phyloP scores from a whole-genome alignment of 1,284 basidiomycete species.

The Ustilago sp. region DNA sequence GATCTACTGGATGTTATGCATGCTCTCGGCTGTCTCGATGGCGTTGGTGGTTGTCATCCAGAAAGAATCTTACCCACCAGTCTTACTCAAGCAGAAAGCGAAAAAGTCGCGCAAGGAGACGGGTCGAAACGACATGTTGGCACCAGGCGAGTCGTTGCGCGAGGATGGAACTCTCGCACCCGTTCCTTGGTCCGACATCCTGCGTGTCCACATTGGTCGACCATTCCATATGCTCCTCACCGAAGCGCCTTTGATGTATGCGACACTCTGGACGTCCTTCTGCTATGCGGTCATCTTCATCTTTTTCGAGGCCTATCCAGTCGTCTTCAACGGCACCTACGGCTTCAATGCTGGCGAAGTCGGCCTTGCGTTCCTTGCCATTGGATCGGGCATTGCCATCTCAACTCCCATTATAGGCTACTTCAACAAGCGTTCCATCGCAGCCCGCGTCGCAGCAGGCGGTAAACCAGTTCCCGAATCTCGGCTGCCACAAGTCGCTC shows the following conservation, averaged over 20 bases:
- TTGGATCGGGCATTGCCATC: constrained; percentile 44
- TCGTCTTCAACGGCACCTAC: constrained; percentile 44
- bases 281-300: constrained; percentile 52
- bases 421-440: constrained; percentile 40
- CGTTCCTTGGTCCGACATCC: constrained; percentile 23
- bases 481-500: constrained; percentile 31
- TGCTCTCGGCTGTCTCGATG: constrained; percentile 34
- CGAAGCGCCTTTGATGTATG: constrained; percentile 47
- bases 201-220: constrained; percentile 36
- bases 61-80: constrained; percentile 48
- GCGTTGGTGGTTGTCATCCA: constrained; percentile 26
- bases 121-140: constrained; percentile 25
- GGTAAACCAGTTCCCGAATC: constrained; percentile 43
- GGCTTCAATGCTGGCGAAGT: constrained; percentile 53
- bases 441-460: constrained; percentile 24
- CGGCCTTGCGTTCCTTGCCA: constrained; percentile 44
- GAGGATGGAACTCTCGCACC: constrained; percentile 25
- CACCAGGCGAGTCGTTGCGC: constrained; percentile 20
- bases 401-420: constrained; percentile 37
- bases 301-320: constrained; percentile 54
- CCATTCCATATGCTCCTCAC: constrained; percentile 49
- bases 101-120: constrained; percentile 11
- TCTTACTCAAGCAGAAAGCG: constrained; percentile 42
- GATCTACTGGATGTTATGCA: constrained; percentile 48
- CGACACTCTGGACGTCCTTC: constrained; percentile 44